Percentiles rank a stretch among this genome's conserved stretches.
Conservation (phyloP, 306 rosid genomes). For the Hippophae tibetana region DNA sequence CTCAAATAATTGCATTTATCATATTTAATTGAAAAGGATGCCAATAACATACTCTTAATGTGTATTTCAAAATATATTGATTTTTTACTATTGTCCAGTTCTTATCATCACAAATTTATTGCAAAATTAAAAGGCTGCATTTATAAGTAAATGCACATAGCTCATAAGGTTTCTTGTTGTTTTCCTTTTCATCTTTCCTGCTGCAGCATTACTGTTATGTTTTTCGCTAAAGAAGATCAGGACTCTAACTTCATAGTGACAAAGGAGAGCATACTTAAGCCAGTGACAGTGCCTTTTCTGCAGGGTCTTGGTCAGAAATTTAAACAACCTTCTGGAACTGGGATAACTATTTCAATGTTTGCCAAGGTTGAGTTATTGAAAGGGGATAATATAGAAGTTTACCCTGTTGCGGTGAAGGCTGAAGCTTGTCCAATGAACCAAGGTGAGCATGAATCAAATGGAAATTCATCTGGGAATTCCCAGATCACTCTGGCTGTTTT, state of each 20-base stretch:
- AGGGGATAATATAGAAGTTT: conserved; percentile 24
- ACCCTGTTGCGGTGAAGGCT: conserved; percentile 49
- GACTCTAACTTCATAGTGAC: conserved; percentile 26
- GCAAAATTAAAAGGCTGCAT: too few species aligned
- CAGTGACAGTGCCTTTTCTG: conserved; percentile 29
- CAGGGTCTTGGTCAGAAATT: conserved; percentile 36
- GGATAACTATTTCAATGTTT: conserved; percentile 31
- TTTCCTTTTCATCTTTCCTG: conserved; percentile 5
- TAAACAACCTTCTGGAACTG: conserved; percentile 39
- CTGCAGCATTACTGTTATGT: conserved; percentile 39
- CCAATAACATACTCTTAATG: too few species aligned
- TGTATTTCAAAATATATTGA: too few species aligned
- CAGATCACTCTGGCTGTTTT: conserved; percentile 42
- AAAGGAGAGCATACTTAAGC: conserved; percentile 26
- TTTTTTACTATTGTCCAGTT: too few species aligned
- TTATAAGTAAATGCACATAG: neutral
- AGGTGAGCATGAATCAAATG: conserved; percentile 15
- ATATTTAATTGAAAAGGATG: too few species aligned
- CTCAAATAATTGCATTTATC: too few species aligned
- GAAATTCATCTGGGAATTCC: conserved; percentile 22
- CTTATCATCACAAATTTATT: too few species aligned
- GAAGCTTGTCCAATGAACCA: conserved; percentile 16
- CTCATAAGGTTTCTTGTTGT: neutral
- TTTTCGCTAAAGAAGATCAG: conserved; percentile 32
- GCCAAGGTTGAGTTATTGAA: conserved; percentile 22